Evolutionary conservation across 495 filamentous ascomycete species (phyloP).

Genomic region (Staphylotrichum longicolle): DNA sequence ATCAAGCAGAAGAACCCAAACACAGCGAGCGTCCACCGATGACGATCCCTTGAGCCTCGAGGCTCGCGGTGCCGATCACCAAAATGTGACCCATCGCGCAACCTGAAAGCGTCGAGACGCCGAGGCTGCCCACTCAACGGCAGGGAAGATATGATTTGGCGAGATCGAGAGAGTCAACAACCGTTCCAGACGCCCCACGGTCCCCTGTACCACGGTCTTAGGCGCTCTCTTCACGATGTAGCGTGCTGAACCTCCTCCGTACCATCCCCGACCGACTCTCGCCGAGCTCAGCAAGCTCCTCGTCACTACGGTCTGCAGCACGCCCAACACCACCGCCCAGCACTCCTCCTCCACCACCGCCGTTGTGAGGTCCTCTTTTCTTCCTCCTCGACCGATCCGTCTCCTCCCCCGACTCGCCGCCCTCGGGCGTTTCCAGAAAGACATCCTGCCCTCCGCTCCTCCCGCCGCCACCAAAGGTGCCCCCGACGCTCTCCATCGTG

Average conservation of each 20-base stretch:
- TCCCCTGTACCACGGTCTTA: neutral
- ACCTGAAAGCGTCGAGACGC: neutral
- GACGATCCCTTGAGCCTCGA: neutral
- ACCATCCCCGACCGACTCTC: slow-evolving; percentile 17
- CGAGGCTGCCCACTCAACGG: too few relatives aligned
- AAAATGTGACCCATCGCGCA: neutral
- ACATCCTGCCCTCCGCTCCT: slow-evolving; percentile 1
- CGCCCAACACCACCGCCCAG: slow-evolving; percentile 2
- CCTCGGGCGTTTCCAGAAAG: neutral
- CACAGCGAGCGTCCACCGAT: neutral
- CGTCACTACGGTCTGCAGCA: slow-evolving; percentile 27
- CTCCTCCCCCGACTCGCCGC: slow-evolving; percentile 11
- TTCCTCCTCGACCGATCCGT: slow-evolving; percentile 7
- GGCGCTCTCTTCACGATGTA: slow-evolving; percentile 2
- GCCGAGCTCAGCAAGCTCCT: slow-evolving; percentile 40
- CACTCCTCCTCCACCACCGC: neutral
- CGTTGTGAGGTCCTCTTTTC: slow-evolving; percentile 12
- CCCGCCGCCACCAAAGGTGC: slow-evolving; percentile 52
- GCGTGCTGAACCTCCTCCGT: slow-evolving; percentile 13
- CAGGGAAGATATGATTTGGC: too few relatives aligned
- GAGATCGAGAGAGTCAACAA: too few relatives aligned
- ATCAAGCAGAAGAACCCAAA: neutral
- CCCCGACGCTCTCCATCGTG: slow-evolving; percentile 81
- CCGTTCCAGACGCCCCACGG: too few relatives aligned
- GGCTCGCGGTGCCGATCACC: neutral